Conservation (phyloP, 1,139 yeast species). For the Candida freyschussii region DNA sequence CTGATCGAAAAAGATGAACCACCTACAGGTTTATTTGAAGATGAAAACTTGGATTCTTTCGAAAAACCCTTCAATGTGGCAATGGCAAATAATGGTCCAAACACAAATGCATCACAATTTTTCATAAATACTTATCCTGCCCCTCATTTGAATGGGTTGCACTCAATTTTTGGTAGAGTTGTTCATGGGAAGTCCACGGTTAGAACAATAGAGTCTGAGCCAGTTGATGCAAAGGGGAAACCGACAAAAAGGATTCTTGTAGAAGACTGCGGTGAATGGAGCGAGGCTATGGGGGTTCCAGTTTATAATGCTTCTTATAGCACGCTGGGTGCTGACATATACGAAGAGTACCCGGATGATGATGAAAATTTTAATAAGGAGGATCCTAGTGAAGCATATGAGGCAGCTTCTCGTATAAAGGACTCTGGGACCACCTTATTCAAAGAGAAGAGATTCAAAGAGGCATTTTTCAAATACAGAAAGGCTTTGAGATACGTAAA, state of each 20-base stretch:
- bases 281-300: conserved; percentile 47
- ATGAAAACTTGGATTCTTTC: conserved; percentile 52
- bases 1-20: conserved; percentile 21
- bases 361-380: conserved; percentile 52
- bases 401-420: conserved; percentile 52
- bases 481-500: conserved; percentile 64
- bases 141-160: conserved; percentile 71
- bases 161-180: conserved; percentile 69
- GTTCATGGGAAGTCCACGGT: conserved; percentile 67
- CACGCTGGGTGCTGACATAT: conserved; percentile 59
- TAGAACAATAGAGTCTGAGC: conserved; percentile 53
- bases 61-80: conserved; percentile 52
- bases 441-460: conserved; percentile 44
- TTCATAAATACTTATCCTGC: conserved; percentile 70
- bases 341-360: conserved; percentile 74
- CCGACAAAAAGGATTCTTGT: conserved; percentile 45
- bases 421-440: conserved; percentile 60
- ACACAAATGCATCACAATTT: conserved; percentile 71
- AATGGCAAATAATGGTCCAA: conserved; percentile 67
- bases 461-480: conserved; percentile 55
- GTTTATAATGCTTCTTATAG: conserved; percentile 58
- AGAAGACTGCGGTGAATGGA: conserved; percentile 64
- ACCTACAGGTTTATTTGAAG: conserved; percentile 41
- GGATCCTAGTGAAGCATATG: conserved; percentile 46
- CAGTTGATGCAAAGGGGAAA: conserved; percentile 39